These are phyloP conservation scores for Malania oleifera DNA, from an alignment of 164 flowering plant genomes.

Conservation along the genomic window DNA sequence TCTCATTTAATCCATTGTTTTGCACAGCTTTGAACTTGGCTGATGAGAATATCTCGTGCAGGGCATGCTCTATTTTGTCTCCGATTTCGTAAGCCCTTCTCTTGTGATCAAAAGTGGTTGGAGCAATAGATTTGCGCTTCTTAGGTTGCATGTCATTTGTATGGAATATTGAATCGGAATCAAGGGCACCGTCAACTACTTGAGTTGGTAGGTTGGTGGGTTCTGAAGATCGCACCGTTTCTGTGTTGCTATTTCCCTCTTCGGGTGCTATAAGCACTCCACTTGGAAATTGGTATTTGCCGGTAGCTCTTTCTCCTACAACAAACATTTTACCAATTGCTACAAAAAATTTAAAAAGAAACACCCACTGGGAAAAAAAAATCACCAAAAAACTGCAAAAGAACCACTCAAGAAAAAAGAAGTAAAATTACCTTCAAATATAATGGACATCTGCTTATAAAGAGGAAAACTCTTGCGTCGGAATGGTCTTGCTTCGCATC, in stretches of 20 bases:
- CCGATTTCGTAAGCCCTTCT: conserved; percentile 11
- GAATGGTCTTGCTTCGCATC: conserved; percentile 21
- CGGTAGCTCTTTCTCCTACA: conserved; percentile 14
- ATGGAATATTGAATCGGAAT: conserved; percentile 16
- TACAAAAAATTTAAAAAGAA: neutral
- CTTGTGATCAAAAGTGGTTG: conserved; percentile 7
- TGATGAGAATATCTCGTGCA: conserved; percentile 15
- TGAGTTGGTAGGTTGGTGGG: conserved; percentile 17
- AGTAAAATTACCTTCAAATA: conserved; percentile 23
- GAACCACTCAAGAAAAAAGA: neutral
- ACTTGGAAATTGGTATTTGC: conserved; percentile 8
- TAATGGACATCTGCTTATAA: conserved; percentile 19
- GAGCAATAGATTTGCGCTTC: conserved; percentile 10
- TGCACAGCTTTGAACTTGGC: conserved; percentile 11
- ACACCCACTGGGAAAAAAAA: neutral
- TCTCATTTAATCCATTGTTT: conserved; percentile 1
- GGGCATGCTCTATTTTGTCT: conserved; percentile 12
- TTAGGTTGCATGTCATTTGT: conserved; percentile 7
- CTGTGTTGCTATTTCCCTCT: conserved; percentile 22
- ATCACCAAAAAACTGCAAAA: neutral
- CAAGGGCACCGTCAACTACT: conserved; percentile 14
- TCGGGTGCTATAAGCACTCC: conserved; percentile 9
- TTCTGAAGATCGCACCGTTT: conserved; percentile 15
- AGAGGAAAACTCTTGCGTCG: conserved; percentile 22
- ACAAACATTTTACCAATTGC: too few relatives aligned